Conservation (phyloP, 805 yeast genomes). For the Zygosaccharomyces siamensis region DNA sequence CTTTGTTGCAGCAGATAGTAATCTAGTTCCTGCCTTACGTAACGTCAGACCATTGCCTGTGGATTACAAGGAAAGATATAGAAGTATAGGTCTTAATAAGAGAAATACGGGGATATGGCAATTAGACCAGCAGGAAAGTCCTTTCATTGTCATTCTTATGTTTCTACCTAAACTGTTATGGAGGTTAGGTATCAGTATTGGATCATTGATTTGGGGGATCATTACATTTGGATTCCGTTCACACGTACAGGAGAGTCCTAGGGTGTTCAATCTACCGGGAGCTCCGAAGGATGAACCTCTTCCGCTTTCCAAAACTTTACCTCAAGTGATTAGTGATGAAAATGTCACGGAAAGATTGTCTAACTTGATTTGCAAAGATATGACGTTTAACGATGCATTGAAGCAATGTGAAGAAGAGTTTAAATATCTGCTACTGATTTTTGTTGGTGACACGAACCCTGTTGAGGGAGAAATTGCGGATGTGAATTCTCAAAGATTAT, state of each 20-base stretch:
- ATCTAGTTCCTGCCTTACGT: slow-evolving; percentile 30
- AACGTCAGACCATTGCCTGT: slow-evolving; percentile 34
- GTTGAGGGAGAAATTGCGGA: slow-evolving; percentile 13
- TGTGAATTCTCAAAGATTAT: slow-evolving; percentile 37
- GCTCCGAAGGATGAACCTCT: slow-evolving; percentile 16
- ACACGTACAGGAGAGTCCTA: slow-evolving; percentile 8
- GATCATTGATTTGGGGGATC: slow-evolving; percentile 21
- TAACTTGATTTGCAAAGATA: slow-evolving; percentile 12
- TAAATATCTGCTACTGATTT: slow-evolving; percentile 50
- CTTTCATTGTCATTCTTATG: slow-evolving; percentile 48
- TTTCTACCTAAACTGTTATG: slow-evolving; percentile 49
- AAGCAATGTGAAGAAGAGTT: slow-evolving; percentile 37
- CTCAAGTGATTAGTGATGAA: slow-evolving; percentile 11
- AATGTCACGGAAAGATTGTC: slow-evolving; percentile 7
- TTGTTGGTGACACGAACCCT: slow-evolving; percentile 42
- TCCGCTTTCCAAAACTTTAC: slow-evolving; percentile 9
- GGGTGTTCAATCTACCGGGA: slow-evolving; percentile 20
- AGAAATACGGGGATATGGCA: slow-evolving; percentile 9
- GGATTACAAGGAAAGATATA: slow-evolving; percentile 24
- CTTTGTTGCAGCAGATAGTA: slow-evolving; percentile 8
- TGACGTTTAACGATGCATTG: slow-evolving; percentile 42
- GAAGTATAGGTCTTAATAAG: slow-evolving; percentile 24
- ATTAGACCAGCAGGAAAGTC: slow-evolving; percentile 15
- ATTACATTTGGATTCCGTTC: slow-evolving; percentile 20
- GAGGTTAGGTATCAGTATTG: slow-evolving; percentile 18